Evolutionary conservation across 1,284 basidiomycete species (phyloP).

Genomic region (Farysia itapuensis): DNA sequence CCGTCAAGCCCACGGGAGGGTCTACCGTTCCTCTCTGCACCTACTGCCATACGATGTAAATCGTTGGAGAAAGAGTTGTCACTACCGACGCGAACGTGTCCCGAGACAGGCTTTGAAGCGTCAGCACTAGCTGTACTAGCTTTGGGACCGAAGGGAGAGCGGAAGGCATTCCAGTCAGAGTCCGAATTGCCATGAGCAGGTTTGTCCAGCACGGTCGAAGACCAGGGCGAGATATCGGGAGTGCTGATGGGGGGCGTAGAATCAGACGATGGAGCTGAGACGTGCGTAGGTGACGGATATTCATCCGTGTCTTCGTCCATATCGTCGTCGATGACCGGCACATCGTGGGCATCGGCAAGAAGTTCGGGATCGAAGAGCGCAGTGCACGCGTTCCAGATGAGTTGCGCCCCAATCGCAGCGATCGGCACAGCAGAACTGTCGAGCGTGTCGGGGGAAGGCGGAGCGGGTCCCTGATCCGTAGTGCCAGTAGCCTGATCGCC

Average conservation of each 20-base stretch:
- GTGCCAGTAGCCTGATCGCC: constrained; percentile 1
- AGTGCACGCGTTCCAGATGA: constrained; percentile 51
- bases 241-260: constrained; percentile 32
- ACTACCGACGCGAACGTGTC: constrained; percentile 11
- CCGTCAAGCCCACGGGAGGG: constrained; percentile 6
- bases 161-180: constrained; percentile 36
- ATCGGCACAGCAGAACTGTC: constrained; percentile 52
- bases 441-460: constrained; percentile 44
- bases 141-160: constrained; percentile 34
- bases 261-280: constrained; percentile 23
- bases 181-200: constrained; percentile 3
- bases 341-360: constrained; percentile 13
- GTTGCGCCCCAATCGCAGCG: constrained; percentile 50
- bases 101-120: too few relatives aligned
- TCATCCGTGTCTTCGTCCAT: constrained; percentile 30
- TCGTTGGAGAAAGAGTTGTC: constrained; percentile 15
- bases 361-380: constrained; percentile 39
- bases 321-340: constrained; percentile 9
- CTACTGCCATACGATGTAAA: constrained; percentile 36
- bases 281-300: constrained; percentile 17
- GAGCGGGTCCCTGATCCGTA: constrained; percentile 27
- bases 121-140: constrained; percentile 17
- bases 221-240: constrained; percentile 31
- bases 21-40: constrained; percentile 31
- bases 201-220: constrained; percentile 19